phyloP scores from a whole-genome alignment of 305 asterid genomes.

The Fraxinus dipetala region DNA sequence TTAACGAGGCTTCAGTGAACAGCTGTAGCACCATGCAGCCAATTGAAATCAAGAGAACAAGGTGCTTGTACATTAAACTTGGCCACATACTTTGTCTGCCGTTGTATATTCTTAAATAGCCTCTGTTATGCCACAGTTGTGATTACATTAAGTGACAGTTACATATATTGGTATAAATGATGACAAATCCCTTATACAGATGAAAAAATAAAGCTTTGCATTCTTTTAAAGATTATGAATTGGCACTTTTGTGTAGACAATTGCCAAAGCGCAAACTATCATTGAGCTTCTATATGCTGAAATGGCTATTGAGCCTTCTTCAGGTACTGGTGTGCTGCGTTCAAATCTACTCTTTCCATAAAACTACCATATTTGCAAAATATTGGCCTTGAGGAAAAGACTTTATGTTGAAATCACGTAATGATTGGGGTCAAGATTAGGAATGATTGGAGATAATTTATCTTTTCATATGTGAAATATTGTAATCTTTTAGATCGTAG shows the following conservation, averaged over 20 bases:
- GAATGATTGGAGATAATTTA: too few relatives aligned
- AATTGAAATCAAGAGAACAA: constrained; percentile 21
- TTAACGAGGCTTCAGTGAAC: constrained; percentile 16
- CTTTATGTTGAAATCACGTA: too few relatives aligned
- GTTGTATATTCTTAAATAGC: constrained; percentile 5
- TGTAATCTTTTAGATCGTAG: too few relatives aligned
- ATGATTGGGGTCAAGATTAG: too few relatives aligned
- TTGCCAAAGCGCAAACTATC: constrained; percentile 19
- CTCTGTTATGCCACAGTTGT: constrained; percentile 19
- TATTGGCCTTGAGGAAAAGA: too few relatives aligned
- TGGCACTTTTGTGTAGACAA: constrained; percentile 24
- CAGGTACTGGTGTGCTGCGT: constrained; percentile 27
- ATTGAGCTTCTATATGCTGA: constrained; percentile 25
- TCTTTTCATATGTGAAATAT: too few relatives aligned
- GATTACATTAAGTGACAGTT: constrained; percentile 14
- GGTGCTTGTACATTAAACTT: constrained; percentile 21
- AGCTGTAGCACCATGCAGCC: constrained; percentile 23
- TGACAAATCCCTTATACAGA: constrained; percentile 24
- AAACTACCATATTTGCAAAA: background rate
- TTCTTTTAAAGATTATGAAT: constrained; percentile 27
- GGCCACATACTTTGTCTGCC: constrained; percentile 12
- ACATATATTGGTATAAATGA: constrained; percentile 23
- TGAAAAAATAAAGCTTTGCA: constrained; percentile 18
- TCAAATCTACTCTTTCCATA: background rate
- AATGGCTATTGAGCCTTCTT: constrained; percentile 27